These are phyloP conservation scores for Kurtzmaniella fragi DNA, from an alignment of 805 yeast genomes.

Conservation along the genomic window DNA sequence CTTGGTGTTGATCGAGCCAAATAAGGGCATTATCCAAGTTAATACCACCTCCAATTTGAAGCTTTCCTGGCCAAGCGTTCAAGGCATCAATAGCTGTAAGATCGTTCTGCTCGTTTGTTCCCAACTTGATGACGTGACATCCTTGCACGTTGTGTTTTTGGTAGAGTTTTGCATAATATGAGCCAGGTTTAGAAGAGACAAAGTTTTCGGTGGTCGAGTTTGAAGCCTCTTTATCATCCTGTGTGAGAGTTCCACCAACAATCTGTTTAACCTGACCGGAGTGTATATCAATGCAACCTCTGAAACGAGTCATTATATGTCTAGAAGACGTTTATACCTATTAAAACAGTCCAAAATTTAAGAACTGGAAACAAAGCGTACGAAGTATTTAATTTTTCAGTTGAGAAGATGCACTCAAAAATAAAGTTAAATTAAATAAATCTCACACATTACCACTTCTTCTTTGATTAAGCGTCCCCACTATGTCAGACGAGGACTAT, in stretches of 20 bases:
- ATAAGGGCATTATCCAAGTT: conserved; percentile 61
- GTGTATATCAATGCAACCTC: conserved; percentile 95
- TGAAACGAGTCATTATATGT: conserved; percentile 67
- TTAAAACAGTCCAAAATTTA: no score
- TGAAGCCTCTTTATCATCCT: conserved; percentile 39
- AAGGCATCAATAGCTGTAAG: conserved; percentile 77
- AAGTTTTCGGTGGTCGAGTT: conserved; percentile 50
- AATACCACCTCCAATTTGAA: conserved; percentile 95
- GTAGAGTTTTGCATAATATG: conserved; percentile 72
- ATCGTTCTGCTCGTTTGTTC: conserved; percentile 71
- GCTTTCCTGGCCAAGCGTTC: conserved; percentile 59
- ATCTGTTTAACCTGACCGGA: conserved; percentile 94
- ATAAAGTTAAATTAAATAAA: no score
- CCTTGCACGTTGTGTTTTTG: conserved; percentile 54
- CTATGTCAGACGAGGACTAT: conserved; percentile 25
- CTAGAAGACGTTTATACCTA: no score
- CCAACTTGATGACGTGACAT: conserved; percentile 91
- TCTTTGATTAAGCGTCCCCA: no score
- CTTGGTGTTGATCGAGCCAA: conserved; percentile 72
- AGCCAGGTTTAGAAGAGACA: conserved; percentile 68
- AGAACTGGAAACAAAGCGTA: no score
- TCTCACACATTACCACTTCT: no score
- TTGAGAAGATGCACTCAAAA: no score
- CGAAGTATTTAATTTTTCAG: no score
- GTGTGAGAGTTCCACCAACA: conserved; percentile 82